Evolutionary conservation across 495 filamentous ascomycete genomes (phyloP), one percentile per base, ranked within the genome.

Genomic region (Hypoxylon fragiforme): DNA sequence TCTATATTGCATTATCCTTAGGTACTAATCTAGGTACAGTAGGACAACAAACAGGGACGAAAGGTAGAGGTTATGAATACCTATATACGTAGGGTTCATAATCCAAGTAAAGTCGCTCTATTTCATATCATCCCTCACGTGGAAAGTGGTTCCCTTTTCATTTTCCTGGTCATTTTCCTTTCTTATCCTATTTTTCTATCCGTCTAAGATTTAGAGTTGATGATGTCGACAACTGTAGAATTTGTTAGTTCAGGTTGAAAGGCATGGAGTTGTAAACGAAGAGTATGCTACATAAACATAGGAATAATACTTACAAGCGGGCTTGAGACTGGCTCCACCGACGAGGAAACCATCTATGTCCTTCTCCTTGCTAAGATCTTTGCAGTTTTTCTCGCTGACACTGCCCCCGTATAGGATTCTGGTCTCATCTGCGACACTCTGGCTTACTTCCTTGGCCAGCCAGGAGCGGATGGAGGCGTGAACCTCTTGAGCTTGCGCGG

Each of bases 321-420:
- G 94, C 85, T 98, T 98, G 79, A 98, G 83, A 76, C 90, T 95
- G 61, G 94, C 94, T 73, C 94, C 94, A 63, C 94, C 94, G 67
- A 98, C 94, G 64, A 98, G 83, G 82, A 98, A 98, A 15, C 94
- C 94, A 73, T 98, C 94, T 73, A 98, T 92, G 78, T 98, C 95
- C 52, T 80, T 70, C 82, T 97, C 83, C 77, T 87, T 88, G 61
- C 88, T 87, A 64, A 98, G 83, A 20, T 97, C 92, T 66, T 83
- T 85, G 80, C 89, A 94, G 84, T 98, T 98, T 88, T 96, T 96
- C 79, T 95, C 94, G 68, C 81, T 96, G 60, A 98, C 94, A 65
- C 88, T 92, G 58, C 94, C 94, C 54, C 94, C 94, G 73, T 98
- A 98, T 62, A 98, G 84, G 67, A 98, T 85, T 60, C 94, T 83